These are phyloP conservation scores for Silene uniflora DNA, from an alignment of 148 eudicot genomes.

Conservation along the genomic window DNA sequence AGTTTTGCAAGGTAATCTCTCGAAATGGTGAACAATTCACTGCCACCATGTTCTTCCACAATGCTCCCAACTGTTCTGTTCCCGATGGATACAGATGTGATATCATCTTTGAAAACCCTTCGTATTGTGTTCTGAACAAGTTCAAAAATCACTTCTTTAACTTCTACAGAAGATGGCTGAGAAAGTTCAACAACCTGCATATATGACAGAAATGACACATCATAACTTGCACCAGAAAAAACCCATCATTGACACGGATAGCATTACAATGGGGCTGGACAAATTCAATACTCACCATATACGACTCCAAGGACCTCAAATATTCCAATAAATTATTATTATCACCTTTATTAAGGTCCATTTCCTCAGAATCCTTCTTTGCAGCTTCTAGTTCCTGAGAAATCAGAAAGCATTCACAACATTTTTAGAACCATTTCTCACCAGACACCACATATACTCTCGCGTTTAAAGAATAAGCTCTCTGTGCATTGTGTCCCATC, in stretches of 20 bases:
- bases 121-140: slow-evolving; percentile 55
- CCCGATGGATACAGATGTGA: slow-evolving; percentile 25
- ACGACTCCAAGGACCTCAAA: slow-evolving; percentile 61
- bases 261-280: background rate
- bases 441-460: background rate
- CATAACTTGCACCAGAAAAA: background rate
- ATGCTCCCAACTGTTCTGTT: slow-evolving; percentile 34
- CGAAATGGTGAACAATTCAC: slow-evolving; percentile 51
- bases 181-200: slow-evolving; percentile 72
- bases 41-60: slow-evolving; percentile 33
- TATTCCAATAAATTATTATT: slow-evolving; percentile 72
- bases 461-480: background rate
- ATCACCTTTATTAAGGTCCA: slow-evolving; percentile 40
- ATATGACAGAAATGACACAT: slow-evolving; percentile 11
- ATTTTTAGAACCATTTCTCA: background rate
- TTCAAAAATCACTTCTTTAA: slow-evolving; percentile 65
- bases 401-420: slow-evolving; percentile 1
- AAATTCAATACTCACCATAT: slow-evolving; percentile 47
- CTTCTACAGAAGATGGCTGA: slow-evolving; percentile 74
- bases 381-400: slow-evolving; percentile 55
- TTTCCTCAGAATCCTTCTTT: slow-evolving; percentile 45
- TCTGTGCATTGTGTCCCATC: background rate
- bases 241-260: background rate
- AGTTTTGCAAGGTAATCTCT: slow-evolving; percentile 84
- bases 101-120: slow-evolving; percentile 51